phyloP scores from a whole-genome alignment of 2,329 filamentous ascomycete genomes.

The Eurotiales sp. region DNA sequence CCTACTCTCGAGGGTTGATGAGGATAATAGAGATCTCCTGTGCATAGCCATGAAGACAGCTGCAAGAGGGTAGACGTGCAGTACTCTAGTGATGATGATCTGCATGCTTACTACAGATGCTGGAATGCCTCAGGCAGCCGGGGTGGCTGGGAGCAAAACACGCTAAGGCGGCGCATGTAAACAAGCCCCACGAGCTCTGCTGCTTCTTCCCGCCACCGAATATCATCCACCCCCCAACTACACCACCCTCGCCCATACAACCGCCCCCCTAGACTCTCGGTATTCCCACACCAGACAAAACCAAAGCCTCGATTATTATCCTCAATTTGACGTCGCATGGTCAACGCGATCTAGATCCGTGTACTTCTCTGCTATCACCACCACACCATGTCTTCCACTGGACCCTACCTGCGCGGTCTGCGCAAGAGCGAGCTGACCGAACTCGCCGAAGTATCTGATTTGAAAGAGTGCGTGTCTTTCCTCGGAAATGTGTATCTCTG shows the following conservation, averaged over 20 bases:
- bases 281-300: too few species aligned
- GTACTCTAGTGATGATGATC: too few species aligned
- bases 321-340: constrained; percentile 43
- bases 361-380: constrained; percentile 9
- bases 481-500: too few species aligned
- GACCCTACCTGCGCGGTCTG: constrained; percentile 74
- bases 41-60: background rate
- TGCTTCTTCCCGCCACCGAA: background rate
- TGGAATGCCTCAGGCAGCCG: background rate
- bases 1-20: background rate
- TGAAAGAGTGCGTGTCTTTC: constrained; percentile 63
- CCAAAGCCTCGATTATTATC: background rate
- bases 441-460: constrained; percentile 66
- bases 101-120: too few species aligned
- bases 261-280: too few species aligned
- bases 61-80: too few species aligned
- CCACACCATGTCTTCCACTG: constrained; percentile 55
- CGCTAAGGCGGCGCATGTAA: constrained; percentile 27
- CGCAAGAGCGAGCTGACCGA: constrained; percentile 76
- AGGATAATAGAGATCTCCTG: background rate
- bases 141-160: constrained; percentile 17
- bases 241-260: too few species aligned
- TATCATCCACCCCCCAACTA: background rate
- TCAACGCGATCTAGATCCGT: constrained; percentile 40
- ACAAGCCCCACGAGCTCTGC: constrained; percentile 20